Evolutionary conservation across 768 basidiomycete species (phyloP).

Genomic region (Lactifluus pinguis): DNA sequence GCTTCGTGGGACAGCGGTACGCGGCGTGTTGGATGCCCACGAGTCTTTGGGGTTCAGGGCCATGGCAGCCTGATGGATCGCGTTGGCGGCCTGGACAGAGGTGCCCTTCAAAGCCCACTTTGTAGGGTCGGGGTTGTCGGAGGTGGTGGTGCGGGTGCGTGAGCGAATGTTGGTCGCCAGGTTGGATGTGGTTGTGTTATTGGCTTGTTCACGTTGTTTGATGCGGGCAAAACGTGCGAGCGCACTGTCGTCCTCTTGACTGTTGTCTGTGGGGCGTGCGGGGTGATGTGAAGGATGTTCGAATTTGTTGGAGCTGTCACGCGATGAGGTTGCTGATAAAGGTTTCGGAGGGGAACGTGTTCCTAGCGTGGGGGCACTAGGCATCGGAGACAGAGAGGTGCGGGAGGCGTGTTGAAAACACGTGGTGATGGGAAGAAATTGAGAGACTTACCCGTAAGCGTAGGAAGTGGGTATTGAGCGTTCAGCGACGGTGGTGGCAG

Average conservation of each 20-base stretch:
- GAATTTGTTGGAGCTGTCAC: conserved; percentile 26
- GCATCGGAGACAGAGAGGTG: conserved; percentile 13
- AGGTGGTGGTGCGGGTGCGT: conserved; percentile 13
- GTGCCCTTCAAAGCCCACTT: conserved; percentile 75
- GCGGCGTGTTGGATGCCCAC: conserved; percentile 52
- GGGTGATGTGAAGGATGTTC: conserved; percentile 33
- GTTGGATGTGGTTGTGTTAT: conserved; percentile 9
- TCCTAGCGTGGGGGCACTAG: conserved; percentile 46
- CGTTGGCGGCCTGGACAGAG: conserved; percentile 78
- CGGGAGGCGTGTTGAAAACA: conserved; percentile 19
- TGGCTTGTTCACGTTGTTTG: conserved; percentile 35
- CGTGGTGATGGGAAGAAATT: conserved; percentile 20
- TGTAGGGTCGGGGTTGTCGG: conserved; percentile 46
- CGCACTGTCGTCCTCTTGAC: conserved; percentile 28
- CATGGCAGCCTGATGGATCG: conserved; percentile 63
- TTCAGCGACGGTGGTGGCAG: conserved; percentile 22
- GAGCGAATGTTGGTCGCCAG: conserved; percentile 19
- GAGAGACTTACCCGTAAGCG: conserved; percentile 53
- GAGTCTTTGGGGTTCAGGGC: conserved; percentile 47
- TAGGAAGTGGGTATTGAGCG: conserved; percentile 50
- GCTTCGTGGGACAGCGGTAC: conserved; percentile 50
- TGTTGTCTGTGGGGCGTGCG: conserved; percentile 34
- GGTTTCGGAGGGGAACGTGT: conserved; percentile 54
- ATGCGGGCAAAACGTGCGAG: conserved; percentile 40
- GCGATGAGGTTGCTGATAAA: conserved; percentile 31